A percentile compares a stretch with the other conserved stretches of the same genome.
Evolutionary conservation across 2,329 filamentous ascomycete species (phyloP).

Genomic region (Sarocladium brachiariae): DNA sequence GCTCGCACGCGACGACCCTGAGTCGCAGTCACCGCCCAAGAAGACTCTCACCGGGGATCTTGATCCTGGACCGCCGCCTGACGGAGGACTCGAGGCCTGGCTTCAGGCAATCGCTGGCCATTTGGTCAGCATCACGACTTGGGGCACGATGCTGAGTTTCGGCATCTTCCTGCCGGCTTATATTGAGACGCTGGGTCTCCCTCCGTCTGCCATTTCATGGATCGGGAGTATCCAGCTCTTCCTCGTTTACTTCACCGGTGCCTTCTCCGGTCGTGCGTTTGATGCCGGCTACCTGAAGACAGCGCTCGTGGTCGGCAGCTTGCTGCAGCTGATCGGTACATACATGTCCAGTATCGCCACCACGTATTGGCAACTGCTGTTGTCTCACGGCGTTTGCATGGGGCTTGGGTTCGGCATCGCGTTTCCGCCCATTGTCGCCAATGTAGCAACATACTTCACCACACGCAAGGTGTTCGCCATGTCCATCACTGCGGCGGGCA

Average conservation of each 20-base stretch:
- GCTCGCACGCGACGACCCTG: neutral
- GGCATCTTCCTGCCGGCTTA: conserved; percentile 49
- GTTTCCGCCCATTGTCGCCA: conserved; percentile 45
- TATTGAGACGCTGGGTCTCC: conserved; percentile 26
- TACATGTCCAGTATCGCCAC: conserved; percentile 37
- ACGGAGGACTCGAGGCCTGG: conserved; percentile 43
- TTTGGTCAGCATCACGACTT: conserved; percentile 41
- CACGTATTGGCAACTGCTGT: conserved; percentile 40
- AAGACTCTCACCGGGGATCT: neutral
- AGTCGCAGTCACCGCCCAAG: neutral
- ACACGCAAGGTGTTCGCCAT: conserved; percentile 53
- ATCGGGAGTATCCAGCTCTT: conserved; percentile 41
- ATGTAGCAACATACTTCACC: conserved; percentile 55
- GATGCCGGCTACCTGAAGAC: conserved; percentile 34
- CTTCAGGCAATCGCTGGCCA: conserved; percentile 41
- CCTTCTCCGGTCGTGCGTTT: conserved; percentile 33
- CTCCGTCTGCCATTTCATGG: conserved; percentile 37
- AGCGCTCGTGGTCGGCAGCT: conserved; percentile 26
- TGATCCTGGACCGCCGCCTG: conserved; percentile 25
- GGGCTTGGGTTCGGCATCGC: conserved; percentile 49
- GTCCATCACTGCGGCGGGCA: conserved; percentile 52
- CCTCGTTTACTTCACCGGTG: conserved; percentile 32
- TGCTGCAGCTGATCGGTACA: conserved; percentile 38
- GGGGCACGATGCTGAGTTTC: conserved; percentile 43
- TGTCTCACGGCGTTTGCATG: conserved; percentile 49